Evolutionary conservation across 352 stramenopile species (phyloP).

Genomic region (Globisporangium spinosum): DNA sequence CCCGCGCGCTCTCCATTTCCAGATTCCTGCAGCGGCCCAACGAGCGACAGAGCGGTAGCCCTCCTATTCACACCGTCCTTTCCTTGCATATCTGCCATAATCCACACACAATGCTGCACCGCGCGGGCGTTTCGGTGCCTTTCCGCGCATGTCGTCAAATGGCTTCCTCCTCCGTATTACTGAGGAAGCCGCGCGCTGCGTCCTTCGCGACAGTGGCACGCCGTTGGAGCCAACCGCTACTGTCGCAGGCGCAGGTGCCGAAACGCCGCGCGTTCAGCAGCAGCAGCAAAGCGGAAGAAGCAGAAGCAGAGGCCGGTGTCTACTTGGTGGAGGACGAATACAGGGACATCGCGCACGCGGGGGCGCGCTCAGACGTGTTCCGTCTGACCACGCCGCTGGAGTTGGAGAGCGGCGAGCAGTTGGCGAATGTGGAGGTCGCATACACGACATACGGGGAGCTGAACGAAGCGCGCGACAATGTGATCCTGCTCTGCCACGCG

Average conservation of each 20-base stretch:
- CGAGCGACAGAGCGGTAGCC: background rate
- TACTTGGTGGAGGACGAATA: conserved; percentile 53
- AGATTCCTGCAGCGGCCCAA: background rate
- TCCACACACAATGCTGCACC: conserved; percentile 13
- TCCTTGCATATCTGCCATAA: background rate
- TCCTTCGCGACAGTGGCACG: background rate
- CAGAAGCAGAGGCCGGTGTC: background rate
- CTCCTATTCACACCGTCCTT: background rate
- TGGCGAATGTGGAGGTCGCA: conserved; percentile 75
- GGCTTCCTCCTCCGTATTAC: background rate
- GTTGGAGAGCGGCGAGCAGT: conserved; percentile 60
- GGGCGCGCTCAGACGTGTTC: conserved; percentile 41
- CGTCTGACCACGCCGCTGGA: conserved; percentile 34
- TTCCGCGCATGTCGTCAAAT: conserved; percentile 1
- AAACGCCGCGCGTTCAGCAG: conserved; percentile 15
- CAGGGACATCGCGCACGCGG: conserved; percentile 42
- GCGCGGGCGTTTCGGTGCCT: conserved; percentile 16
- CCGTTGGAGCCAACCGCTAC: background rate
- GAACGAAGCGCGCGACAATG: conserved; percentile 48
- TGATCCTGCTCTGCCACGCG: conserved; percentile 76
- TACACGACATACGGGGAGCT: conserved; percentile 94
- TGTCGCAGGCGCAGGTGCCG: conserved; percentile 2
- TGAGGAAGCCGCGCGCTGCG: background rate
- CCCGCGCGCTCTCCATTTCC: background rate
- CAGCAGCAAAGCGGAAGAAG: conserved; percentile 2